Evolutionary conservation across 2,329 filamentous ascomycete genomes (phyloP), one percentile per base, ranked within the genome.

Genomic region (Neopestalotiopsis rosae): DNA sequence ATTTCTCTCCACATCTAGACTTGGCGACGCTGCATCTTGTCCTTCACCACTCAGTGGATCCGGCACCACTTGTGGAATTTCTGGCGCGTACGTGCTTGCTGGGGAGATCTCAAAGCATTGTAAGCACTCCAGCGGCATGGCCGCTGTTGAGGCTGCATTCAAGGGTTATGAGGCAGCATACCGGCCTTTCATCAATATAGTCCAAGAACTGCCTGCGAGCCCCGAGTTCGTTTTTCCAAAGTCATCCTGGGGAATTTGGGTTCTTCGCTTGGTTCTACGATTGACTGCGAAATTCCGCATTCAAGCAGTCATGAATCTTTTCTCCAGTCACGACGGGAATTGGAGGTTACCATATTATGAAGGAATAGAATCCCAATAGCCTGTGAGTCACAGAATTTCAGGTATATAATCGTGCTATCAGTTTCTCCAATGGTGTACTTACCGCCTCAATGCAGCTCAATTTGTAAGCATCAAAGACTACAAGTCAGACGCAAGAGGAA

Each of bases 11-110:
- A 4, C 32, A 34, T 34, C 9, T 4, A 34, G 32, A 34, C 64
- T 87, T 0, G 86, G 85, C 2, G 86, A 89, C 69, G 83, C 86
- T 17, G 85, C 76, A 2, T 82, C 82, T 70, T 82, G 80, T 56
- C 81, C 83, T 0, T 82, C 83, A 3, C 80, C 82, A 1, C 73
- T 82, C 3, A 83, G 80, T 0, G 86, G 85, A 1, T 82, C 83
- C 79, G 85, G 85, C 2, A 85, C 83, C 0, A 80, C 80, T 3
- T 70, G 76, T 12, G 81, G 80, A 1, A 72, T 88, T 2, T 73
- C 85, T n/a, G 81, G 82, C 1, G 84, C 84, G 0, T 87, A 88
- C 73, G 74, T 87, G 3, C 78, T 89, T 1, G 85, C 85, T 0
- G 86, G 86, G 6, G 86, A 86, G 71, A 79, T 85, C 30, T 68